Base-by-base conservation (phyloP, 768 basidiomycete genomes). In the Termitomyces sp. region DNA sequence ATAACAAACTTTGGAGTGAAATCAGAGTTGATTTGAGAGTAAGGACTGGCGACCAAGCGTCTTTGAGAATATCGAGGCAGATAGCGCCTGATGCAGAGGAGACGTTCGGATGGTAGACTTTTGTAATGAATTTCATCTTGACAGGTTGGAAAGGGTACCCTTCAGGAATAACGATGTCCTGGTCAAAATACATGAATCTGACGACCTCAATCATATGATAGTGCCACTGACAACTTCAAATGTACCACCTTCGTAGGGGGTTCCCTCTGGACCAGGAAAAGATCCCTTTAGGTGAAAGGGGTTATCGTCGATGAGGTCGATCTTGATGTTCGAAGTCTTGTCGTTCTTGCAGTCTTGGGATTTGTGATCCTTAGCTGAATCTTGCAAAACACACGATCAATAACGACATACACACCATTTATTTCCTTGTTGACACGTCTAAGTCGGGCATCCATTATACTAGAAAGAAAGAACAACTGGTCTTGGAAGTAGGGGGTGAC, bases 101-200 rank as follows among this genome's bases (percentile, higher is more conserved):
- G 40, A 98, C 81, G 68, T 98, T 98, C 3, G 95, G 95, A 70
- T 98, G 94, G 70, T 94, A 97, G 30, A 96, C 89, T 72, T 94
- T 94, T 37, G 95, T 98, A 60, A 96, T 86, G 74, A 98, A 98
- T 71, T 95, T 95, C 93, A 98, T 97, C 81, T 98, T 97, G 54
- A 95, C 89, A 0, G 96, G 94, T 69, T 94, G 90, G 71, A 94
- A 93, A 18, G 91, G 92, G 69, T 93, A 93, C 49, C 91, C 85
- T 44, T 94, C 92, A 8, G 95, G 95, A 65, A 98, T 93, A 20
- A 88, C 80, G 63, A 98, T 98, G 68, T 98, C 95, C 92, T 93
- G 66, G 63, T 53, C 32, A 37, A 47, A 55, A 22, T 22, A 37
- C 16, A 45, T 12, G 24, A 56, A 22, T 22, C 27, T 27, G 5